Conservation (phyloP, 345 rosid species). For the Eucalyptus sp. region DNA sequence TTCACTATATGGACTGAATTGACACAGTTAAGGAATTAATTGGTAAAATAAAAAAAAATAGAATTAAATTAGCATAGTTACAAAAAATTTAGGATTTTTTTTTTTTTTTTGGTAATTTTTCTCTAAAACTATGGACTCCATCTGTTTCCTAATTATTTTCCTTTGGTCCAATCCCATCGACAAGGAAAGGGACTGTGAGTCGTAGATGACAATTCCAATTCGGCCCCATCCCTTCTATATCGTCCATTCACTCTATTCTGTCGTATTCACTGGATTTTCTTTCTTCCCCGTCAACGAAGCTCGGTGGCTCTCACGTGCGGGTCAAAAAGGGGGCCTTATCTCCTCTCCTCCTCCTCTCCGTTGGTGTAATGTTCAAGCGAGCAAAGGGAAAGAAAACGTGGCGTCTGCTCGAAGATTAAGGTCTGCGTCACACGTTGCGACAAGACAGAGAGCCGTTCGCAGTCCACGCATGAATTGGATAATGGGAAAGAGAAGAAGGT, state of each 20-base stretch:
- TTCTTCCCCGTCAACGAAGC: not conserved
- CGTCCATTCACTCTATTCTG: not conserved
- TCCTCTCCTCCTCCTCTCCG: not conserved
- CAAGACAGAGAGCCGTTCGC: not conserved
- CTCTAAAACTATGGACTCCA: not conserved
- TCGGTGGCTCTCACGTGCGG: not conserved
- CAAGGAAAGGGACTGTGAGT: not conserved
- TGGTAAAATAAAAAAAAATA: not conserved
- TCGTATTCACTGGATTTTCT: not conserved
- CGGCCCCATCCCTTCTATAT: not conserved
- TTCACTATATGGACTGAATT: fast-evolving
- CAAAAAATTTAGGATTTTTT: fast-evolving
- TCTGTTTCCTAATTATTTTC: not conserved
- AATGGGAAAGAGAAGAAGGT: not conserved
- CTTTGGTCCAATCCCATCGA: not conserved
- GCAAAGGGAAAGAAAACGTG: not conserved
- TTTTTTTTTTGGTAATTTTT: not conserved
- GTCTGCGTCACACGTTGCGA: not conserved
- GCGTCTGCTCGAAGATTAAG: not conserved
- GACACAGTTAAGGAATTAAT: not conserved
- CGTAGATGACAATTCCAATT: not conserved
- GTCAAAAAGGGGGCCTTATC: not conserved
- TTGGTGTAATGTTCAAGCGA: not conserved
- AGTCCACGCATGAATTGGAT: not conserved
- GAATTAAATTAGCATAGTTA: fast-evolving